phyloP scores from a whole-genome alignment of 2,329 filamentous ascomycete genomes.

The Ceratocystis smalleyi region DNA sequence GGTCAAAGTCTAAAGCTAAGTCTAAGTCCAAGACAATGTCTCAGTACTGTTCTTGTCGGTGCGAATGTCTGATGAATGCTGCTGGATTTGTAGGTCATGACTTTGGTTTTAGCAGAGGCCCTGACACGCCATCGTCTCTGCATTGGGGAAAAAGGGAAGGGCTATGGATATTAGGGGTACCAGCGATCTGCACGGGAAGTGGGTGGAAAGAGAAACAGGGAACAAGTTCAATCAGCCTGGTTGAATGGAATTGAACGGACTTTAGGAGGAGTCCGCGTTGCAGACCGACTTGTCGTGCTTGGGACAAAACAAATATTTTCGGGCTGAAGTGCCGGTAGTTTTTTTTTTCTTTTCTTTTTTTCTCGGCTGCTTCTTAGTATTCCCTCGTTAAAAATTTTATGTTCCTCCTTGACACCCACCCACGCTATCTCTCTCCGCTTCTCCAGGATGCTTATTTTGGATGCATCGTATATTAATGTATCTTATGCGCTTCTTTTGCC shows the following conservation, averaged over 20 bases:
- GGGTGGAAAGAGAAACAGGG: background rate
- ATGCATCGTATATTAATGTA: background rate
- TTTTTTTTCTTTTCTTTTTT: too few species aligned
- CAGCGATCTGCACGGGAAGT: background rate
- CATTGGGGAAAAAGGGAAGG: background rate
- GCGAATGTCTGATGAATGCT: background rate
- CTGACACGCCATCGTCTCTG: background rate
- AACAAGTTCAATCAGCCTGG: background rate
- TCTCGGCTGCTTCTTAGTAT: too few species aligned
- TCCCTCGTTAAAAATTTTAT: too few species aligned
- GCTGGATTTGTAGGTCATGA: background rate
- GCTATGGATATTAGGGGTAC: background rate
- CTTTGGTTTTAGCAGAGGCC: background rate
- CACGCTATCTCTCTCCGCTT: too few species aligned
- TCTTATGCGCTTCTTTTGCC: background rate
- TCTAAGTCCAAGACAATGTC: background rate
- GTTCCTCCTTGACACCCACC: too few species aligned
- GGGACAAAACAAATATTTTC: too few species aligned
- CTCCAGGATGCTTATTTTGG: background rate
- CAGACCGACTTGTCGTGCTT: too few species aligned
- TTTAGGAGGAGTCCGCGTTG: background rate
- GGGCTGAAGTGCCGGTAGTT: too few species aligned
- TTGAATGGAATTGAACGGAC: background rate
- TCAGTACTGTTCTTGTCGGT: background rate
- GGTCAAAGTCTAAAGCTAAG: too few species aligned